Percentiles rank a stretch among this genome's conserved stretches.
phyloP scores from a whole-genome alignment of 108 stramenopile species.

The Skeletonema grethae region DNA sequence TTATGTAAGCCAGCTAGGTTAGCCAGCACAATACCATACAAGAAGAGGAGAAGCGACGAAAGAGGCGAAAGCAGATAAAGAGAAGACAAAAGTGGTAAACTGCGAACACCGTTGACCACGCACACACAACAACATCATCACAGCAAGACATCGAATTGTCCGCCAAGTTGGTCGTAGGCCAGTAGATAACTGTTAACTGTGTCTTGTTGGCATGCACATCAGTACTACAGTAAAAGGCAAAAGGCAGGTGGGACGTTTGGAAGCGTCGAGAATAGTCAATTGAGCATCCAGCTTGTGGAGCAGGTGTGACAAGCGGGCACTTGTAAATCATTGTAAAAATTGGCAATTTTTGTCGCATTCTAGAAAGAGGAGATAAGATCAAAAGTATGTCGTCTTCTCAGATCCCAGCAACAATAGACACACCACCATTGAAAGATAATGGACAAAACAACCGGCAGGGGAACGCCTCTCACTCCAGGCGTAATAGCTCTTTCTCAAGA shows the following conservation, averaged over 20 bases:
- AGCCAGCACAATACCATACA: no score
- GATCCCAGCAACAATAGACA: background rate
- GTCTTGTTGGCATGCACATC: background rate
- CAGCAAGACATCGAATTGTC: no score
- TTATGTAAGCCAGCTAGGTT: no score
- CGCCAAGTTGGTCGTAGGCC: no score
- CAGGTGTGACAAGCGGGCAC: background rate
- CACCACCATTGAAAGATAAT: constrained; percentile 1
- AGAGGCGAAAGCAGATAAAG: no score
- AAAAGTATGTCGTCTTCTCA: background rate
- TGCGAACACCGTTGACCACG: no score
- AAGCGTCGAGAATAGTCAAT: background rate
- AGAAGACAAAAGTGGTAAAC: no score
- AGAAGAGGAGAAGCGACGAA: no score
- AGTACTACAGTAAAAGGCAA: no score
- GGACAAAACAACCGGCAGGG: background rate
- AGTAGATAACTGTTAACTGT: no score
- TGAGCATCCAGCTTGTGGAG: background rate
- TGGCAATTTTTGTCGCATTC: background rate
- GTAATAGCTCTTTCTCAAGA: background rate
- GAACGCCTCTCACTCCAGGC: background rate
- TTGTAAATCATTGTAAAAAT: background rate
- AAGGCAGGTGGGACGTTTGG: background rate
- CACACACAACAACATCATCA: no score
- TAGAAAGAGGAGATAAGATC: background rate